Evolutionary conservation across 1,139 yeast genomes (phyloP).

Genomic region (Lodderomyces oxycetoniae): DNA sequence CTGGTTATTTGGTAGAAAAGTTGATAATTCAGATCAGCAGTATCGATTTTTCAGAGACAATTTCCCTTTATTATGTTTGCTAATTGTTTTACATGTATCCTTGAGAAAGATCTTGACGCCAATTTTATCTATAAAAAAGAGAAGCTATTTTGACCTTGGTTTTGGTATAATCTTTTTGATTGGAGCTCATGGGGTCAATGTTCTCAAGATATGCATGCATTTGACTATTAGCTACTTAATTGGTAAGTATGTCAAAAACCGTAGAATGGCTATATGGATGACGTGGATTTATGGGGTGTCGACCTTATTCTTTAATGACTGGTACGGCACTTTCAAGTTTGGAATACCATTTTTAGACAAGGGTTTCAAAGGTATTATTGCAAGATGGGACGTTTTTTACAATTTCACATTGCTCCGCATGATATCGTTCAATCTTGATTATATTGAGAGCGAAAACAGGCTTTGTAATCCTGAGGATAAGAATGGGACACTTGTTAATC

Average conservation of each 20-base stretch:
- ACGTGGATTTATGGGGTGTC: conserved; percentile 79
- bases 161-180: conserved; percentile 70
- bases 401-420: conserved; percentile 83
- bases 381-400: conserved; percentile 94
- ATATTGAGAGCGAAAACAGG: conserved; percentile 30
- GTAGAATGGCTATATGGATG: conserved; percentile 26
- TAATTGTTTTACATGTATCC: conserved; percentile 50
- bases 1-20: conserved; percentile 77
- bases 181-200: conserved; percentile 76
- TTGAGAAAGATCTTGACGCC: conserved; percentile 37
- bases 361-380: conserved; percentile 66
- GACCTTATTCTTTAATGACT: conserved; percentile 73
- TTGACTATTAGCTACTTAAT: conserved; percentile 51
- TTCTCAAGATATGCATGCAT: conserved; percentile 57
- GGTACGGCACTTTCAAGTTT: conserved; percentile 50
- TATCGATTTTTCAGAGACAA: conserved; percentile 85
- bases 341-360: conserved; percentile 51
- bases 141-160: conserved; percentile 61
- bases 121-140: conserved; percentile 19
- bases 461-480: conserved; percentile 9
- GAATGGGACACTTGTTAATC: conserved; percentile 17
- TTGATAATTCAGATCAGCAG: conserved; percentile 87
- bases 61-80: conserved; percentile 52
- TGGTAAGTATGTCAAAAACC: conserved; percentile 37
- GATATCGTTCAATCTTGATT: conserved; percentile 81